These are phyloP conservation scores for Misopates orontium DNA, from an alignment of 257 asterid species.

Conservation along the genomic window DNA sequence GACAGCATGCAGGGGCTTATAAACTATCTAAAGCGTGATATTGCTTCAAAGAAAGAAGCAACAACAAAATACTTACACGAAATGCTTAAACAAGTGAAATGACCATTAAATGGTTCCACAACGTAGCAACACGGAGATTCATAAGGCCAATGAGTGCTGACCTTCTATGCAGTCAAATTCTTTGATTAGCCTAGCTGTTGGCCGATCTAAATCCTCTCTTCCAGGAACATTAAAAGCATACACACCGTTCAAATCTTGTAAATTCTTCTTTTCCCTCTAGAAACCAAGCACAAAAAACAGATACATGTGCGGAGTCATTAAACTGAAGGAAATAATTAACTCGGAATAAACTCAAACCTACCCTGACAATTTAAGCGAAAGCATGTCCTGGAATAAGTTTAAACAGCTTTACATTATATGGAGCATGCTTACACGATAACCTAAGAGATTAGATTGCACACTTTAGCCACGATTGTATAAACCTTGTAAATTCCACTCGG, in stretches of 20 bases:
- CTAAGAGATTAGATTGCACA: too few species aligned
- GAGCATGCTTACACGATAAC: too few species aligned
- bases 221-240: constrained; percentile 90
- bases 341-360: background rate
- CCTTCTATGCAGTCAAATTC: constrained; percentile 82
- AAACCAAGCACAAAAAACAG: constrained; percentile 30
- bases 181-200: constrained; percentile 93
- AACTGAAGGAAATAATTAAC: background rate
- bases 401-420: too few species aligned
- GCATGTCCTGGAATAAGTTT: too few species aligned
- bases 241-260: constrained; percentile 83
- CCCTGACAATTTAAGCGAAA: background rate
- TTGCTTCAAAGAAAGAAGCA: background rate
- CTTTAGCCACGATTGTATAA: too few species aligned
- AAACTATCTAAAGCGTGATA: background rate
- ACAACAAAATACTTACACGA: background rate
- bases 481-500: too few species aligned
- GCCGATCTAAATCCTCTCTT: constrained; percentile 82
- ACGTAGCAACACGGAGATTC: background rate
- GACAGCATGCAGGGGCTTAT: constrained; percentile 9
- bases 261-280: constrained; percentile 90
- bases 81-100: constrained; percentile 9
- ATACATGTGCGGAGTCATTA: background rate
- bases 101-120: background rate
- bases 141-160: constrained; percentile 27